Percentiles rank a stretch among this genome's conserved stretches.
These are phyloP conservation scores for Oryza officinalis DNA, from an alignment of 176 grass and related monocot genomes.

Conservation along the genomic window DNA sequence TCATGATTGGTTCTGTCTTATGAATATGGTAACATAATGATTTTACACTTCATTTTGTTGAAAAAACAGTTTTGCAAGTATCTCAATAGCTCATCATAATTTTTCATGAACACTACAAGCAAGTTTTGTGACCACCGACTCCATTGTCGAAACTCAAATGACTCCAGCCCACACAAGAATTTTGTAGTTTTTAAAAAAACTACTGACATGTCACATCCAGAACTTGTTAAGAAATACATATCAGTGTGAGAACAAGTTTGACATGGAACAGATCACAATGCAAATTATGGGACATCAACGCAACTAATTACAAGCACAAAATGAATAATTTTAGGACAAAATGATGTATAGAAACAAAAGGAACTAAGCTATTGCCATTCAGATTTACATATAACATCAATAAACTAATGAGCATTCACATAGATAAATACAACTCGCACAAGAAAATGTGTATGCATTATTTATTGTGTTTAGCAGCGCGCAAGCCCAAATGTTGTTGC, in stretches of 20 bases:
- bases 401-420: neutral
- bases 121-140: neutral
- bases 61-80: conserved; percentile 19
- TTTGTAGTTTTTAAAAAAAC: neutral
- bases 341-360: neutral
- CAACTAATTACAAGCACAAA: neutral
- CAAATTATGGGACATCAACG: neutral
- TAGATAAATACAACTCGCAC: neutral
- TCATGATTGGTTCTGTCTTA: conserved; percentile 7
- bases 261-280: neutral
- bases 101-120: neutral
- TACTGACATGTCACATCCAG: neutral
- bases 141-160: neutral
- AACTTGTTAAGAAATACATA: neutral
- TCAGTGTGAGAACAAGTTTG: neutral
- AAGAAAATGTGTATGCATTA: neutral
- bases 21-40: conserved; percentile 2
- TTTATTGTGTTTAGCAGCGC: neutral
- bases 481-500: neutral
- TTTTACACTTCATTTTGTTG: conserved; percentile 29
- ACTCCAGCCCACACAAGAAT: neutral
- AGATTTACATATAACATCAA: neutral
- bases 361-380: neutral
- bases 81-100: neutral
- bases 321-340: neutral